phyloP scores from a whole-genome alignment of 139 green algal genomes.

The Pedinophyceae sp. region DNA sequence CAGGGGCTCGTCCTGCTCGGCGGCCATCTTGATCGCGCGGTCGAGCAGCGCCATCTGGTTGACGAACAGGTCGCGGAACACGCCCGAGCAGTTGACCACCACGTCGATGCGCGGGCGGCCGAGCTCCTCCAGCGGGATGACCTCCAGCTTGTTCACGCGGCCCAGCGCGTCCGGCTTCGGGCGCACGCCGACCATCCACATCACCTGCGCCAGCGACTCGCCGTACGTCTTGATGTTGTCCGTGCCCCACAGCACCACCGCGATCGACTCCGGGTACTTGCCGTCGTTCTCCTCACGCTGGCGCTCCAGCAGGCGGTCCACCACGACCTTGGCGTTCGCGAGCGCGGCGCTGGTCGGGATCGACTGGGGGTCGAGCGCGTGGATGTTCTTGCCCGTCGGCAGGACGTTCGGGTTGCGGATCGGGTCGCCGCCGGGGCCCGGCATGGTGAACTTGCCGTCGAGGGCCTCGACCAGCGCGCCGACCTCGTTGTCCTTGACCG shows the following conservation, averaged over 20 bases:
- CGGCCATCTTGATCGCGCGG: conserved; percentile 92
- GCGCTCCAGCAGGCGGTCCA: conserved; percentile 86
- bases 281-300: conserved; percentile 74
- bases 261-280: conserved; percentile 91
- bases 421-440: conserved; percentile 93
- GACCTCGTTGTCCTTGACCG: conserved; percentile 98
- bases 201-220: conserved; percentile 86
- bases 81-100: conserved; percentile 98
- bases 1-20: conserved; percentile 89
- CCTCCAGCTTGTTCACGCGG: conserved; percentile 98
- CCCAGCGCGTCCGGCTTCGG: conserved; percentile 88
- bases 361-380: conserved; percentile 94
- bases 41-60: conserved; percentile 98
- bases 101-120: conserved; percentile 87
- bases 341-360: conserved; percentile 75
- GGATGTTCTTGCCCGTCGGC: conserved; percentile 99
- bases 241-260: conserved; percentile 97
- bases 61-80: conserved; percentile 98
- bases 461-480: conserved; percentile 73
- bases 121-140: conserved; percentile 95
- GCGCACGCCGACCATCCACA: conserved; percentile 86
- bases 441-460: conserved; percentile 77
- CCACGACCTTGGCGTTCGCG: conserved; percentile 67
- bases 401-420: conserved; percentile 96
- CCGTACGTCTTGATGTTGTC: conserved; percentile 99